Percentiles rank a stretch among this genome's conserved stretches.
phyloP scores from a whole-genome alignment of 139 green algal species.

The Nannochloris sp. region DNA sequence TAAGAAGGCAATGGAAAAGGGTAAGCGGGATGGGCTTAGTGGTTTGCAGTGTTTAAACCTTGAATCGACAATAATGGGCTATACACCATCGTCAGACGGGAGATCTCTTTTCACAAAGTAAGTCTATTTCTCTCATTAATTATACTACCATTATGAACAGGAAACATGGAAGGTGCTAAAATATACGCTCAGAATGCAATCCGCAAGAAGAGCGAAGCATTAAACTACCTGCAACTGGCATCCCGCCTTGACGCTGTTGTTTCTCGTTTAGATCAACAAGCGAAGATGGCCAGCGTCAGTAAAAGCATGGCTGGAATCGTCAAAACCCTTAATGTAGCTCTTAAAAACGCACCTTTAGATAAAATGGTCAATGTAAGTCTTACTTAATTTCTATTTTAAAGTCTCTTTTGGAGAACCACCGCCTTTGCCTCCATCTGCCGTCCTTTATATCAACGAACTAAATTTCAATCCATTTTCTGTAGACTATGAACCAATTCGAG shows the following conservation, averaged over 20 bases:
- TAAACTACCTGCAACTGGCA: conserved; percentile 93
- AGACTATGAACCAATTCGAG: conserved; percentile 95
- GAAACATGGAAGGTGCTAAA: conserved; percentile 84
- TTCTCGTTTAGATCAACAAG: conserved; percentile 81
- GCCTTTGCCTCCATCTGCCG: no score
- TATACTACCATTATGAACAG: conserved; percentile 20
- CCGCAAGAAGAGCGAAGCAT: conserved; percentile 80
- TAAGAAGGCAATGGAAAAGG: conserved; percentile 98
- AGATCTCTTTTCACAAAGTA: no score
- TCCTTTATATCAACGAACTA: no score
- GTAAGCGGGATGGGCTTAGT: background rate
- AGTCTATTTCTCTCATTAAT: background rate
- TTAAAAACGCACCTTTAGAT: conserved; percentile 89
- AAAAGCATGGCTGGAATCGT: conserved; percentile 93
- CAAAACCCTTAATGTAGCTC: conserved; percentile 78
- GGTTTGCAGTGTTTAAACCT: background rate
- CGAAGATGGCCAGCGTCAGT: conserved; percentile 76
- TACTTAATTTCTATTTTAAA: no score
- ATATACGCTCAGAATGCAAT: conserved; percentile 94
- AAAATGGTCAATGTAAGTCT: conserved; percentile 43
- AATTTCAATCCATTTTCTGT: conserved; percentile 12
- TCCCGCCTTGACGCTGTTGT: conserved; percentile 89
- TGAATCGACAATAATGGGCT: background rate
- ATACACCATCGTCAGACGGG: background rate
- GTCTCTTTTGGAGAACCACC: no score